Percentiles rank a stretch among this genome's conserved stretches.
phyloP scores from a whole-genome alignment of 208 protist species.

The Leishmania gerbilli region DNA sequence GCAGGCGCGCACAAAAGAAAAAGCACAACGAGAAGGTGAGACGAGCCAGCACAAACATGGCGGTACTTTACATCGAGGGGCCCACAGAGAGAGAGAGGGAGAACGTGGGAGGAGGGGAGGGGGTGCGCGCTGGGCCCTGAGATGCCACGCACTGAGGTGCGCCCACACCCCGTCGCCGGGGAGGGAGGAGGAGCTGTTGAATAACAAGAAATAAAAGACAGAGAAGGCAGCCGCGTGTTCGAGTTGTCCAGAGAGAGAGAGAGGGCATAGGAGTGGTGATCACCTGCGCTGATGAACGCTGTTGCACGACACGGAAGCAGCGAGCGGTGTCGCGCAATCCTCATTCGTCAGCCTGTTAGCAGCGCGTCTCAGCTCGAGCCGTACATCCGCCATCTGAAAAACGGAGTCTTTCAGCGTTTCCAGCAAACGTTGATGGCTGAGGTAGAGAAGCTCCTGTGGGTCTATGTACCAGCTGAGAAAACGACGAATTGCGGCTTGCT shows the following conservation, averaged over 20 bases:
- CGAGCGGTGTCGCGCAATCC: neutral
- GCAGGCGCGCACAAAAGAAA: no score
- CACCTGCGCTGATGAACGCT: neutral
- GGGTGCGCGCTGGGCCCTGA: no score
- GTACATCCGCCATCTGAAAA: constrained; percentile 63
- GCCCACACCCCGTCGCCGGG: no score
- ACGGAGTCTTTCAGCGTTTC: constrained; percentile 62
- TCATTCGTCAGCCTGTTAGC: constrained; percentile 6
- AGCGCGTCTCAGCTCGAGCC: constrained; percentile 54
- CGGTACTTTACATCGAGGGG: neutral
- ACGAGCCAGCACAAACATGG: neutral
- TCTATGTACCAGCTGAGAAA: constrained; percentile 83
- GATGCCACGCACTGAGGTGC: no score
- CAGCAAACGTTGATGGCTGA: constrained; percentile 76
- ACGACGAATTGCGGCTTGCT: constrained; percentile 23
- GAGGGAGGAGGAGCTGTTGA: no score
- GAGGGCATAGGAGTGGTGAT: neutral
- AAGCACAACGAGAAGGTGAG: no score
- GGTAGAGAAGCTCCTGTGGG: constrained; percentile 68
- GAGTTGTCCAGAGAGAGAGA: neutral
- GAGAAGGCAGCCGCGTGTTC: no score
- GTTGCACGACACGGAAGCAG: neutral
- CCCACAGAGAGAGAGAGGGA: neutral
- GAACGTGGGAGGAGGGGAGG: neutral
- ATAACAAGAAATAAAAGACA: no score